Evolutionary conservation across 176 grass and related monocot species (phyloP), one percentile per base, ranked within the genome.

Genomic region (Chrysopogon serrulatus): DNA sequence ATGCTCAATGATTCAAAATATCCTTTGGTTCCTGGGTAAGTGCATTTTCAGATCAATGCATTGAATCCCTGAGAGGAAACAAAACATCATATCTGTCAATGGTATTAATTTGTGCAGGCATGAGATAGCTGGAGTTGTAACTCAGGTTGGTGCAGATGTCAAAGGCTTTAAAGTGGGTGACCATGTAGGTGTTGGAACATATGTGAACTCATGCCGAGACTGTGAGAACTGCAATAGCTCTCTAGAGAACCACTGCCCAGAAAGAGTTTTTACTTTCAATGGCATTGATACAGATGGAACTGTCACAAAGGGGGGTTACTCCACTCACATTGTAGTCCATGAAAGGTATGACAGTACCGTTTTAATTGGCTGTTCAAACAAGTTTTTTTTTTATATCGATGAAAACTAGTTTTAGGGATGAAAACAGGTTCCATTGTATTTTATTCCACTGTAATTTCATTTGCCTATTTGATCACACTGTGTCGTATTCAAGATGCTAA

Each of bases 221-320:
- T 56, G 48, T 53, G 53, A 56, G 53, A 10, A 56, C 53, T 56
- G 53, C 53, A 56, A 56, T 56, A 56, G 53, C 53, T 56, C 21
- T 56, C 53, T 56, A 56, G 53, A 56, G 8, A 26, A 84, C 73
- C 64, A 90, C 79, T 97, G 94, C 64, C 73, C 79, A 4, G 90
- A 93, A 37, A 1, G 1, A 23, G 48, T 81, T 33, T 71, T 12
- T n/a, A 97, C 94, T 85, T 97, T 88, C 68, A 93, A 97, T 31
- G 35, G 53, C 3, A 63, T 93, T 48, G 94, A 97, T 84, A 81
- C 89, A 17, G 91, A 97, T 77, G 94, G 89, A 13, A 84, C 82
- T 35, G 74, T 93, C 26, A 97, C 94, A 11, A 93, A 81, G 62
- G 94, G 94, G 34, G 91, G 94, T 66, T 97, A 93, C 87, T 97